Percentiles rank a stretch among this genome's conserved stretches.
Evolutionary conservation across 2,329 filamentous ascomycete species (phyloP).

Genomic region (Fusarium beomiforme): DNA sequence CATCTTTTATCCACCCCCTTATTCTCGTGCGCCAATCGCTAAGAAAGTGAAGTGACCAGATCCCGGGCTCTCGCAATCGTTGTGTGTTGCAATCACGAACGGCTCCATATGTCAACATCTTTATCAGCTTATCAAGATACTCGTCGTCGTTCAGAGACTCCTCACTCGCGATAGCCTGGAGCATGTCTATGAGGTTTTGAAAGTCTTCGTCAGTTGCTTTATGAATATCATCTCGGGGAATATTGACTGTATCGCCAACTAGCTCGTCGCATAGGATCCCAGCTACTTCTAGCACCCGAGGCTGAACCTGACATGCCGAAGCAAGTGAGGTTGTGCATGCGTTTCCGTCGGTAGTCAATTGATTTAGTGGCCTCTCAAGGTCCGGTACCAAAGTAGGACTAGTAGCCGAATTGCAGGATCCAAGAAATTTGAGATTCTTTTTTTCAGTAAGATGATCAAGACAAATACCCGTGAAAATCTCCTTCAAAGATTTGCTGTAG

Average conservation of each 20-base stretch:
- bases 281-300: background rate
- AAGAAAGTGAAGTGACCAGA: too few relatives aligned
- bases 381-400: background rate
- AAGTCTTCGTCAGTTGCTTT: too few relatives aligned
- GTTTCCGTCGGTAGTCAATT: background rate
- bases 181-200: too few relatives aligned
- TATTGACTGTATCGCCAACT: background rate
- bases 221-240: background rate
- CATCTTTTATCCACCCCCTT: too few relatives aligned
- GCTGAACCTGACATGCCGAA: background rate
- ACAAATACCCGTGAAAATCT: background rate
- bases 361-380: background rate
- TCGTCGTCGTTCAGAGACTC: too few relatives aligned
- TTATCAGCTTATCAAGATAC: too few relatives aligned
- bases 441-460: background rate
- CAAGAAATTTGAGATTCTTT: background rate
- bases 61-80: too few relatives aligned
- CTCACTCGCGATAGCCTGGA: too few relatives aligned
- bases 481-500: background rate
- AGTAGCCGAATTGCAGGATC: background rate
- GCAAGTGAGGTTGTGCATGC: background rate
- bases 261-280: background rate
- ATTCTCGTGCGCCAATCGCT: too few relatives aligned
- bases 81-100: too few relatives aligned
- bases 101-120: too few relatives aligned